phyloP scores from a whole-genome alignment of 768 basidiomycete species.

The Kwoniella dendrophila region DNA sequence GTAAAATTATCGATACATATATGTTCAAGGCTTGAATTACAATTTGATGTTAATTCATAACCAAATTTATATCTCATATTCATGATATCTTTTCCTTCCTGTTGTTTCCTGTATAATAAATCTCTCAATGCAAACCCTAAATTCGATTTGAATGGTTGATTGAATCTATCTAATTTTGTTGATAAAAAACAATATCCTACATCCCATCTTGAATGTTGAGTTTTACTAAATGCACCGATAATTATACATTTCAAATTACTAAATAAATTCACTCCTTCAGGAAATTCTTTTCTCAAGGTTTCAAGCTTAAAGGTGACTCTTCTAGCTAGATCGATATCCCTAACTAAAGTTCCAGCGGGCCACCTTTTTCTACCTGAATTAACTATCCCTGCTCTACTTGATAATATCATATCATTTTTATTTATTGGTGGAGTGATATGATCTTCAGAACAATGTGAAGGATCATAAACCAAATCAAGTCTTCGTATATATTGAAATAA shows the following conservation, averaged over 20 bases:
- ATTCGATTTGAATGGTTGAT: neutral
- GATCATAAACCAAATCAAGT: neutral
- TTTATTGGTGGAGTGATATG: neutral
- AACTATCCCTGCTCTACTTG: neutral
- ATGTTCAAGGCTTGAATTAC: neutral
- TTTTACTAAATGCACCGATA: neutral
- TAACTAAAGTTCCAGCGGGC: neutral
- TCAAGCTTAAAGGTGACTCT: neutral
- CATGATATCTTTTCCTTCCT: neutral
- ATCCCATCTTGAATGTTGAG: slow-evolving; percentile 9
- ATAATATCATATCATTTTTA: neutral
- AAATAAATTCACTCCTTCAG: neutral
- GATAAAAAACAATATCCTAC: neutral
- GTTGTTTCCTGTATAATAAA: neutral
- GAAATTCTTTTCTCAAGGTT: neutral
- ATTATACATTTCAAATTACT: neutral
- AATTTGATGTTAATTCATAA: neutral
- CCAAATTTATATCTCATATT: neutral
- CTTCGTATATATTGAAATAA: slow-evolving; percentile 1
- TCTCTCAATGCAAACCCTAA: neutral
- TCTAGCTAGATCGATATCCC: slow-evolving; percentile 1
- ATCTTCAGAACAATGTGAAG: neutral
- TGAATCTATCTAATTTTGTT: neutral
- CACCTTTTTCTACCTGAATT: neutral
- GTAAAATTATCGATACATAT: slow-evolving; percentile 6